phyloP scores from a whole-genome alignment of 2,329 filamentous ascomycete species.

The Colletotrichum plurivorum region DNA sequence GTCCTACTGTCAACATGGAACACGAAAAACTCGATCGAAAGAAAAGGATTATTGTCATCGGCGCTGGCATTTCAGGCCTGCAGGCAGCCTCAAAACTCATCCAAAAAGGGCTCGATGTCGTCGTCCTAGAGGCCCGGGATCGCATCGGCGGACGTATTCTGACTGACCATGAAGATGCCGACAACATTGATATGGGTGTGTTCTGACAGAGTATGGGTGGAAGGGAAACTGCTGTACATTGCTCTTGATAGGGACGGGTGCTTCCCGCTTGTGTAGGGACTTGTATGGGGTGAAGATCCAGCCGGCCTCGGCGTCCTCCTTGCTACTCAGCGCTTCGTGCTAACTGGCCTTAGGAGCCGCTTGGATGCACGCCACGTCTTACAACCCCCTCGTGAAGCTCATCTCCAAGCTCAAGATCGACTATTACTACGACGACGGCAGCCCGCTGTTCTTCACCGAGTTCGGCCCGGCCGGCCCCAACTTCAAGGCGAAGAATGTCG shows the following conservation, averaged over 20 bases:
- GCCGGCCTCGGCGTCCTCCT: slow-evolving; percentile 5
- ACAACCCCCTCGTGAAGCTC: slow-evolving; percentile 18
- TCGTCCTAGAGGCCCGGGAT: slow-evolving; percentile 64
- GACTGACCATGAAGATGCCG: neutral
- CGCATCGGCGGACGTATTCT: slow-evolving; percentile 67
- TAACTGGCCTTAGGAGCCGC: slow-evolving; percentile 4
- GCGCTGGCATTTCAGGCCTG: slow-evolving; percentile 58
- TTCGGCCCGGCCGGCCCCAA: slow-evolving; percentile 11
- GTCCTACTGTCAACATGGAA: no score
- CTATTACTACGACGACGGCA: slow-evolving; percentile 24
- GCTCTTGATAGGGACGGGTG: slow-evolving; percentile 2
- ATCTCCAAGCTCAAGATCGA: slow-evolving; percentile 10
- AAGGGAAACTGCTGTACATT: slow-evolving; percentile 14
- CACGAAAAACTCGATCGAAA: no score
- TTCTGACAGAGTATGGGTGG: neutral
- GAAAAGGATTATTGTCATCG: slow-evolving; percentile 54
- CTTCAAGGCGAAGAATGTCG: slow-evolving; percentile 23
- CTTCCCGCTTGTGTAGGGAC: slow-evolving; percentile 9
- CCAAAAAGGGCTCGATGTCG: slow-evolving; percentile 52
- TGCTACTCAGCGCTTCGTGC: neutral
- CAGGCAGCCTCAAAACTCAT: slow-evolving; percentile 53
- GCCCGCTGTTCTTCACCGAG: slow-evolving; percentile 11
- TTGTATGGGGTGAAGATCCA: slow-evolving; percentile 12
- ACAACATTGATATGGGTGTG: slow-evolving; percentile 16
- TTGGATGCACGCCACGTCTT: slow-evolving; percentile 23